A percentile compares a stretch with the other conserved stretches of the same genome.
Conservation (phyloP, 805 yeast genomes). For the Candida vaughaniae region DNA sequence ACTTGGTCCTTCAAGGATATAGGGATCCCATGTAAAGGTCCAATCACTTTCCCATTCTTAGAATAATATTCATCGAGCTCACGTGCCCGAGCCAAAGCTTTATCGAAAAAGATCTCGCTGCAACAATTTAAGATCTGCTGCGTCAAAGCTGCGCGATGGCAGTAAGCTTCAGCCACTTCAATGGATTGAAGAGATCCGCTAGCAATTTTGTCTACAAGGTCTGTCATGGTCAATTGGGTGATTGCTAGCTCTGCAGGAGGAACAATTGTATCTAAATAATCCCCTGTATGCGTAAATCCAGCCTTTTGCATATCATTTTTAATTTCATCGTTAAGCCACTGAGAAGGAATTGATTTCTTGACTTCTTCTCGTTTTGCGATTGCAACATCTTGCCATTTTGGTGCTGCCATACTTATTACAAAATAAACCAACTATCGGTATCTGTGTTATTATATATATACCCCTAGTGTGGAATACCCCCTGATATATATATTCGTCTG, state of each 20-base stretch:
- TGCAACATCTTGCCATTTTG: constrained; percentile 5
- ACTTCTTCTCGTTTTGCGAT: not conserved
- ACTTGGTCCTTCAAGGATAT: constrained; percentile 24
- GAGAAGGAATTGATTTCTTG: constrained; percentile 1
- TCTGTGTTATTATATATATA: too few species aligned
- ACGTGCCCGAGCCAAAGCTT: constrained; percentile 17
- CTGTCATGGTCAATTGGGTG: constrained; percentile 7
- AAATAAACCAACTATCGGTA: too few species aligned
- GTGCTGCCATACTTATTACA: too few species aligned
- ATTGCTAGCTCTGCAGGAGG: constrained; percentile 11
- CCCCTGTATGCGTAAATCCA: constrained; percentile 7
- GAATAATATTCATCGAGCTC: constrained; percentile 16
- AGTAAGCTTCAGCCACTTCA: constrained; percentile 53
- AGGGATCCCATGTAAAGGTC: constrained; percentile 21
- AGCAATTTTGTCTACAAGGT: constrained; percentile 1
- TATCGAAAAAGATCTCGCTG: constrained; percentile 34
- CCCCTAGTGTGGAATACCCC: too few species aligned
- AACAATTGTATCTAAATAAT: constrained; percentile 9
- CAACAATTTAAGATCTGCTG: constrained; percentile 51
- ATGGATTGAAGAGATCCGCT: constrained; percentile 25
- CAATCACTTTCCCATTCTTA: constrained; percentile 8
- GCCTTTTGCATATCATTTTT: constrained; percentile 4
- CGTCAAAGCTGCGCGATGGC: constrained; percentile 57
- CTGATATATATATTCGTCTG: too few species aligned
- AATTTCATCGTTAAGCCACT: constrained; percentile 3